Evolutionary conservation across 257 asterid species (phyloP).

Genomic region (Echium plantagineum): DNA sequence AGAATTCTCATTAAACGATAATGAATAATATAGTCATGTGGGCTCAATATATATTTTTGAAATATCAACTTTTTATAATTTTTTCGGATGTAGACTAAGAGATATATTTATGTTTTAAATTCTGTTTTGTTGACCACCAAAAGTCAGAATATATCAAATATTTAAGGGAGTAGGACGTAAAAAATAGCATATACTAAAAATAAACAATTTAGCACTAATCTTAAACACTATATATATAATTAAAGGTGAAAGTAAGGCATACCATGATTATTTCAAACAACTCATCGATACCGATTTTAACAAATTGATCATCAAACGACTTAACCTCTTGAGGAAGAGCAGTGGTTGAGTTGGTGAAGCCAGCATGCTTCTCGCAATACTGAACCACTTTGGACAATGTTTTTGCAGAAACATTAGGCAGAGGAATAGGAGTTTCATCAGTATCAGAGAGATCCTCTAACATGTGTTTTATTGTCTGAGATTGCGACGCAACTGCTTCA

Average conservation of each 20-base stretch:
- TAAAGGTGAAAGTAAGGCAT: background rate
- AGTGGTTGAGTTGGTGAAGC: background rate
- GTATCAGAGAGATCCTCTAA: conserved; percentile 5
- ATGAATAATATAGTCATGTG: too few relatives aligned
- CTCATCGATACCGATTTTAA: background rate
- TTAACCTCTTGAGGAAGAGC: background rate
- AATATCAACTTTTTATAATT: too few relatives aligned
- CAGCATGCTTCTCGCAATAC: conserved; percentile 8
- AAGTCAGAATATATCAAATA: too few relatives aligned
- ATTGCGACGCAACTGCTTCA: background rate
- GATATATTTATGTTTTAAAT: too few relatives aligned
- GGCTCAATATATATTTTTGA: too few relatives aligned
- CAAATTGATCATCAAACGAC: conserved; percentile 4
- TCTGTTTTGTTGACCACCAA: too few relatives aligned
- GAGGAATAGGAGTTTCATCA: background rate
- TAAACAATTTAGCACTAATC: too few relatives aligned
- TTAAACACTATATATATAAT: too few relatives aligned
- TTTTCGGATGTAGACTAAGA: too few relatives aligned
- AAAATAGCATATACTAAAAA: too few relatives aligned
- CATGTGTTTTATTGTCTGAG: conserved; percentile 3
- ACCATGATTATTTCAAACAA: background rate
- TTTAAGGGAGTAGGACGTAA: too few relatives aligned
- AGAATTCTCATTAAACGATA: too few relatives aligned
- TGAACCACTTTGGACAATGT: conserved; percentile 12
- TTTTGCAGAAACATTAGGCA: conserved; percentile 4